Evolutionary conservation across 257 asterid genomes (phyloP), one percentile per base, ranked within the genome.

Genomic region (Scutellaria galericulata): DNA sequence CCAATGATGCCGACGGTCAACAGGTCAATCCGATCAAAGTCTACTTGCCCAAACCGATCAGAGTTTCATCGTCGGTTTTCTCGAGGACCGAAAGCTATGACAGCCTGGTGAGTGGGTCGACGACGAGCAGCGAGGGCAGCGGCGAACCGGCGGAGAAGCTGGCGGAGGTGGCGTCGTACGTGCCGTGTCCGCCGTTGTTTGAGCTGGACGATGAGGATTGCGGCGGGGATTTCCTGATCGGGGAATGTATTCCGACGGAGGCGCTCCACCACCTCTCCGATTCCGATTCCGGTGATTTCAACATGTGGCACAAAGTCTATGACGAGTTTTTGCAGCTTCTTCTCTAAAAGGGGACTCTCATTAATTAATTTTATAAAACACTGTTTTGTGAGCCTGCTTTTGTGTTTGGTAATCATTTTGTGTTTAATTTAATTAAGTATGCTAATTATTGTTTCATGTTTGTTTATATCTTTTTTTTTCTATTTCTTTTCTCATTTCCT

Each of bases 321-420:
- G 82, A 89, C 66, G 96, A 89, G 72, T 89, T 79, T 70, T 79
- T 87, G 48, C 91, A 78, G 71, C 87, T 87, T 56, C 86, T 89
- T 12, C 39, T 15, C 5, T 44, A 6, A 12, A 24, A 7, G 11
- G 68, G 11, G 5, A 15, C 54, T 13, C 1, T 31, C 22, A 50
- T 50, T 13, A 4, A 50, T 5, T 50, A 5, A 18, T 15, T 6
- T 18, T 50, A 12, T 12, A 8, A 15, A 50, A 50, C 55, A 12
- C 37, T 41, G 3, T 2, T 41, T 42, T 31, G 37, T 31, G 37
- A 31, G 5, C 37, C 37, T 31, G 37, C 37, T 31, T 31, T 31
- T 31, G 37, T 31, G 37, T 31, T 31, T 31, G 37, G 37, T 31
- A 2, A 31, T 31, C 37, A 31, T 31, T 31, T 31, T 31, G 37